Evolutionary conservation across 2,329 filamentous ascomycete genomes (phyloP), one percentile per base, ranked within the genome.

Genomic region (Cylindrodendrum hubeiense): DNA sequence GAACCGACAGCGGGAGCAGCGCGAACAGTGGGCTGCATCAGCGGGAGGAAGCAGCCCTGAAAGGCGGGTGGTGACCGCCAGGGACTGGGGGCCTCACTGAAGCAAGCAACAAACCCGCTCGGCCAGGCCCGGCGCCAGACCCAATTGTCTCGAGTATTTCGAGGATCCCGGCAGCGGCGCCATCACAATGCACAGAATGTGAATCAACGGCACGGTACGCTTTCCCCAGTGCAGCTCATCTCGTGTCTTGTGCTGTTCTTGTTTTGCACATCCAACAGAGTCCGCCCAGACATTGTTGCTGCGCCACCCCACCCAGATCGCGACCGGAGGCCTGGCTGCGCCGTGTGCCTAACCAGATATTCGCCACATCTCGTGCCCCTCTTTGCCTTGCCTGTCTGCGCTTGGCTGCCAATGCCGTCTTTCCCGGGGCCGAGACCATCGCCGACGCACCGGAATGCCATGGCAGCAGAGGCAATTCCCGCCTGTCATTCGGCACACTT

Each of bases 261-360:
- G 33, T 57, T 46, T 47, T 57, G 34, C 26, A n/a, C 15, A n/a
- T 24, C 19, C 13, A 33, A 34, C 30, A 30, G 13, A 57, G 43
- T 26, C 26, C 37, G 41, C 54, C 13, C 9, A 21, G 13, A 53
- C 24, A 22, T 15, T 5, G 44, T 19, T 46, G 57, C 57, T 60
- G 57, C 57, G 57, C 57, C 57, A 26, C 54, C 17, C 39, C 49
- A n/a, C 22, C 34, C 28, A 22, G 33, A 39, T 52, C 30, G 30
- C 33, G n/a, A 19, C 28, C 3, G 57, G 57, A 53, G 56, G 57
- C 57, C 57, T 60, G 57, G 47, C 49, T 51, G 22, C 19, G 44
- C 26, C 49, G 39, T 30, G 46, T 52, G 57, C 49, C 49, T 60
- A 37, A 47, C 39, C 26, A 53, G 47, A 53, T 60, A 22, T 44